Evolutionary conservation across 768 basidiomycete species (phyloP), one percentile per base, ranked within the genome.

Genomic region (Psilocybe subaeruginosa): DNA sequence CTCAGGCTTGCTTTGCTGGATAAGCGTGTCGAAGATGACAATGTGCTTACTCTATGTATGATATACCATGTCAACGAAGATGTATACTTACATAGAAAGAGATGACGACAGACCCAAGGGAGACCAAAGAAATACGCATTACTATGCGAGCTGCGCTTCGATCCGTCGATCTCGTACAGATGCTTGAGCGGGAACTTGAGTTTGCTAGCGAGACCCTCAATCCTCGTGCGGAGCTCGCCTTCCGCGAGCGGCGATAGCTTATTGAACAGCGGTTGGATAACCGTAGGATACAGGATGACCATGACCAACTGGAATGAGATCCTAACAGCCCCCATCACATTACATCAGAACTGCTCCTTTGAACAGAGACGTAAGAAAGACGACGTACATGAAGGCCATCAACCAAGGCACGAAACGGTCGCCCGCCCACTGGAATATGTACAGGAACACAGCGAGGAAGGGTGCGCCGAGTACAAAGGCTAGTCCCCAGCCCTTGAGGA

Each of bases 41-140:
- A 97, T 93, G 75, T 95, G 93, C 67, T 95, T 95, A 77, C 88
- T 91, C 91, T 92, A 64, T 29, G 45, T 17, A 45, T 27, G 11
- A 31, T 12, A 48, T 5, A 47, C 6, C 5, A n/a, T 31, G 19
- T 27, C 39, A n/a, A 46, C 43, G 17, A 29, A 31, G 41, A 54
- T 31, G 52, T 17, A 8, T 0, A 1, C 4, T 8, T 31, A 8
- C 2, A 29, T 17, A 54, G 14, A 54, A 41, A 31, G 29, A 35
- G 14, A 27, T 3, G 30, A 27, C 8, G 0, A 77, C 80, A 45
- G 53, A 93, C 93, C 91, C 95, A 96, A 1, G 96, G 97, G 11
- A 98, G 84, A 60, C 97, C 97, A 65, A 95, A 98, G 82, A 98
- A 98, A 78, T 97, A 99, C n/a, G 96, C 96, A 66, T 98, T 98